Base-by-base conservation (phyloP, 495 filamentous ascomycete genomes). In the Daldinia childiae region DNA sequence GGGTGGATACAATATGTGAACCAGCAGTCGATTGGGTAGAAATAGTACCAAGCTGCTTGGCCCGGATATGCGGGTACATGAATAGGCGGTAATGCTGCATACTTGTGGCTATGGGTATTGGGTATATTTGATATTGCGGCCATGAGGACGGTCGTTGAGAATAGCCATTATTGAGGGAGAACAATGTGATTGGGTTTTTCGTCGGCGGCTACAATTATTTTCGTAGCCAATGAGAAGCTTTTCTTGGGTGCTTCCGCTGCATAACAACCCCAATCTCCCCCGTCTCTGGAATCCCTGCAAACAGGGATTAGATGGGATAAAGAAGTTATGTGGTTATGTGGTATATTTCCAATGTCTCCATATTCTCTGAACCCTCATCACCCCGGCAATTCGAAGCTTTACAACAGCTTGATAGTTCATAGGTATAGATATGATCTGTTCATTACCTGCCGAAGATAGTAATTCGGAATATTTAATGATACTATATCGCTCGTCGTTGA, bases 131-230 rank as follows among this genome's bases (percentile, higher is more conserved):
- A 58, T 58, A 66, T 67, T 64, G 64, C 61, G 72, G 70, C 48
- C 62, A 43, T 6, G 24, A 66, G 54, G 29, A 70, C 58, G 73
- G 62, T 61, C 51, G 58, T 69, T 11, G 70, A 76, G 55, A 57
- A 72, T 65, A 74, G 71, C 69, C 64, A 66, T 48, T 74, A 50
- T 67, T 62, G 51, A 55, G 62, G 34, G 52, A 58, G 69, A 66
- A 52, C 48, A 58, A 72, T 54, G 80, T 83, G 82, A 82, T 81
- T 80, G 81, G 79, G 74, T 54, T 71, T 76, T 68, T 76, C 56
- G 71, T 71, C 66, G 80, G 81, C 81, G 81, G 81, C 77, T 83
- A 83, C 72, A 79, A 72, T 26, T 57, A 50, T 54, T 15, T 15
- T 48, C 24, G 15, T 7, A 54, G 54, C 82, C 82, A 84, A 84